phyloP scores from a whole-genome alignment of 2,329 filamentous ascomycete species.

The Setomelanomma holmii region DNA sequence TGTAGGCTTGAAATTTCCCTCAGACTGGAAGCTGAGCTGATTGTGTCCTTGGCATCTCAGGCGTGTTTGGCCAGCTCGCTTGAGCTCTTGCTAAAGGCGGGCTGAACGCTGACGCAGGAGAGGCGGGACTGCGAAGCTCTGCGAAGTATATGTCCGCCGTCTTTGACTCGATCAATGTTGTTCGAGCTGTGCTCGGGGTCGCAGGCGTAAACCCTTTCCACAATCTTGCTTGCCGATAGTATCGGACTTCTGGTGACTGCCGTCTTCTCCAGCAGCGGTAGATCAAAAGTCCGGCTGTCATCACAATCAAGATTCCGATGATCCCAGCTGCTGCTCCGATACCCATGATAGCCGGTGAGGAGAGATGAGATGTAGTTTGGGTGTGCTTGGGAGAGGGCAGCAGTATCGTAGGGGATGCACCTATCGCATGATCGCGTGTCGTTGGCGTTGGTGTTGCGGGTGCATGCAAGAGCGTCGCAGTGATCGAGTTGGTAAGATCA shows the following conservation, averaged over 20 bases:
- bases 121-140: slow-evolving; percentile 16
- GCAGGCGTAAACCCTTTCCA: slow-evolving; percentile 29
- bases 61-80: neutral
- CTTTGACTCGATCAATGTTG: slow-evolving; percentile 8
- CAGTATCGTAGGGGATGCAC: neutral
- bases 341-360: slow-evolving; percentile 20
- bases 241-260: slow-evolving; percentile 3
- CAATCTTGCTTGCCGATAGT: slow-evolving; percentile 17
- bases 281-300: slow-evolving; percentile 12
- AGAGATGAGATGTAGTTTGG: slow-evolving; percentile 1
- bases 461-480: too few species aligned
- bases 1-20: too few species aligned
- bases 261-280: slow-evolving; percentile 13
- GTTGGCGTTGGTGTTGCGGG: neutral
- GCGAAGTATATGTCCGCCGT: slow-evolving; percentile 16
- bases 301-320: slow-evolving; percentile 7
- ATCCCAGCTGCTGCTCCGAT: slow-evolving; percentile 22
- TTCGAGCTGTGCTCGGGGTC: slow-evolving; percentile 12
- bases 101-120: slow-evolving; percentile 13
- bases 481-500: too few species aligned
- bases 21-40: neutral
- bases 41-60: neutral
- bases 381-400: neutral
- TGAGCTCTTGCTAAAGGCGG: neutral
- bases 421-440: neutral